Evolutionary conservation across 345 rosid species (phyloP), one percentile per base, ranked within the genome.

Genomic region (Salix dunnii): DNA sequence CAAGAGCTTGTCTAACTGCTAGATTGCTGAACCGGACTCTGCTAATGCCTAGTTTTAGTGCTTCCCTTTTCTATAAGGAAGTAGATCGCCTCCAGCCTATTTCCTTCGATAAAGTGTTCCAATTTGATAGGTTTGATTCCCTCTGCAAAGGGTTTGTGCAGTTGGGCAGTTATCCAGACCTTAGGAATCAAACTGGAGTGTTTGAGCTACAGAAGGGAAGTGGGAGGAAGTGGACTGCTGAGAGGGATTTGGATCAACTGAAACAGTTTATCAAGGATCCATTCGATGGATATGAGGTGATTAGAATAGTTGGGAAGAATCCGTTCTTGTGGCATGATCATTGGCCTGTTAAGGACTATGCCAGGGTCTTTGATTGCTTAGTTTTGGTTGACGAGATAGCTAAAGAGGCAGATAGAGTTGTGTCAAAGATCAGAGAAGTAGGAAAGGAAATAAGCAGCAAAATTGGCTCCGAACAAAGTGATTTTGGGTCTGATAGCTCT

Each of bases 261-360:
- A 87, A 70, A 72, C 75, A 87, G 36, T 78, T 80, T 21, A 70
- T 82, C 1, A 40, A 74, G 68, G 85, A 86, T 42, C 74, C 89
- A 0, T 73, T 80, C 30, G 92, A 96, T 86, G 84, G 76, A 63
- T 76, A 85, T 66, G 97, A 96, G 84, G 90, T 88, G 46, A 85
- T 94, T 67, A 89, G 90, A 51, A 75, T 96, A 27, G 84, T 79
- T 2, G 97, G 95, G 33, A 96, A 96, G 82, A 96, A 94, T 74
- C 97, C 99, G 0, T 96, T 96, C 82, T 73, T 96, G 81, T 96
- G 99, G 99, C 98, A 96, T 21, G 99, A 96, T 82, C 99, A 96
- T 78, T 96, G 99, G 99, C 92, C 98, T 0, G 92, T 94, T 23
- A 84, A 82, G 80, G 97, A 96, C 74, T 96, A 96, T 74, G 99